phyloP scores from a whole-genome alignment of 192 early-diverging fungal species.

The Haplosporangium gracile region DNA sequence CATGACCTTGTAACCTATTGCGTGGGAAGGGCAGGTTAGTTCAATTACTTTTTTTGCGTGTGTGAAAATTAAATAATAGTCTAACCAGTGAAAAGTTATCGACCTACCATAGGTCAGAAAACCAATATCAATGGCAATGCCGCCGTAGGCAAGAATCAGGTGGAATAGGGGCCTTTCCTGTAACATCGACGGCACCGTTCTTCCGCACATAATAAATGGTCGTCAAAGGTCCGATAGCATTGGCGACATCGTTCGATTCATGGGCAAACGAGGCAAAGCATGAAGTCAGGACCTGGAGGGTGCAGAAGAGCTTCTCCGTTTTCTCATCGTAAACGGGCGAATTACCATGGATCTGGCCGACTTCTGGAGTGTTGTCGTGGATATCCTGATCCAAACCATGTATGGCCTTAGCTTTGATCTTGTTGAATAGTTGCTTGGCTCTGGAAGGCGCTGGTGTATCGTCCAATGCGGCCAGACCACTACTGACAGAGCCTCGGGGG shows the following conservation, averaged over 20 bases:
- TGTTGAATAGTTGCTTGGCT: not conserved
- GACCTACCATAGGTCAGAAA: slow-evolving; percentile 67
- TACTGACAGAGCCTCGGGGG: slow-evolving; percentile 5
- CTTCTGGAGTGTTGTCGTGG: slow-evolving; percentile 42
- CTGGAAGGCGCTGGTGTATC: not conserved
- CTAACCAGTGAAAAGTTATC: not conserved
- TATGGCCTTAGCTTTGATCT: slow-evolving; percentile 10
- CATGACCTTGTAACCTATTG: slow-evolving; percentile 78
- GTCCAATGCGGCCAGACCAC: slow-evolving; percentile 20
- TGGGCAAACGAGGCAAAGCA: slow-evolving; percentile 89
- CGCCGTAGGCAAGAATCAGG: slow-evolving; percentile 84
- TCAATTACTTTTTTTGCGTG: not conserved
- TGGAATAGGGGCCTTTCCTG: slow-evolving; percentile 68
- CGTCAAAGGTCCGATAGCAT: slow-evolving; percentile 85
- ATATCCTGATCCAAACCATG: slow-evolving; percentile 27
- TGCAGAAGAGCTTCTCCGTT: slow-evolving; percentile 86
- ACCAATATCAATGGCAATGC: slow-evolving; percentile 82
- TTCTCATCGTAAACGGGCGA: slow-evolving; percentile 78
- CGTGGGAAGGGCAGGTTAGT: not conserved
- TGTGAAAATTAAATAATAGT: not conserved
- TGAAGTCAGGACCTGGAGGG: slow-evolving; percentile 85
- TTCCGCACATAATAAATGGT: slow-evolving; percentile 77
- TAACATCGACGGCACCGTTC: slow-evolving; percentile 52
- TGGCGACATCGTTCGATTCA: slow-evolving; percentile 90
- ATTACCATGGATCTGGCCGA: slow-evolving; percentile 68